These are phyloP conservation scores for Escovopsis sp. DNA, from an alignment of 2,329 filamentous ascomycete genomes.

Conservation along the genomic window DNA sequence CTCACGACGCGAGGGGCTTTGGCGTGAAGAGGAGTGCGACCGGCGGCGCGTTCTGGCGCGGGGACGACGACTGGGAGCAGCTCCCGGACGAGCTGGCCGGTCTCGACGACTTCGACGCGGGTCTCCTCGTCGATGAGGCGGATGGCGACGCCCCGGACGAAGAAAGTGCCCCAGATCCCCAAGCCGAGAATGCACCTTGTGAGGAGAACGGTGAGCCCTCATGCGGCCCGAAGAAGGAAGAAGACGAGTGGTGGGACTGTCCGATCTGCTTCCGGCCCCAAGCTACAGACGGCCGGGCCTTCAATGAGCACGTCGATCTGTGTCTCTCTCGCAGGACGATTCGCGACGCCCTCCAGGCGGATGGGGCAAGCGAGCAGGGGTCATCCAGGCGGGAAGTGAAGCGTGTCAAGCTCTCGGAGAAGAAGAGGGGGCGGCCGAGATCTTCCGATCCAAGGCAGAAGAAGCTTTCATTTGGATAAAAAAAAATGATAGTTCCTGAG, in stretches of 20 bases:
- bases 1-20: slow-evolving; percentile 5
- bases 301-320: slow-evolving; percentile 87
- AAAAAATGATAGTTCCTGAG: background rate
- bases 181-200: slow-evolving; percentile 4
- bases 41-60: slow-evolving; percentile 4
- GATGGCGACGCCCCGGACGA: slow-evolving; percentile 9
- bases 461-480: slow-evolving; percentile 37
- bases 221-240: slow-evolving; percentile 4
- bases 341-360: slow-evolving; percentile 58
- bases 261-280: slow-evolving; percentile 77
- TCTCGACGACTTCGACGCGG: background rate
- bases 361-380: slow-evolving; percentile 13
- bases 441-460: slow-evolving; percentile 32
- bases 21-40: slow-evolving; percentile 22
- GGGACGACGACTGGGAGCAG: slow-evolving; percentile 38
- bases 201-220: background rate
- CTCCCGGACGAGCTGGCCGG: slow-evolving; percentile 51
- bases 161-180: slow-evolving; percentile 34
- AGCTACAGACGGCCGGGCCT: slow-evolving; percentile 54
- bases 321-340: slow-evolving; percentile 82
- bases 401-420: slow-evolving; percentile 19
- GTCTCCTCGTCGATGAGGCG: background rate
- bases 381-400: slow-evolving; percentile 24
- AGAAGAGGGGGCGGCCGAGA: slow-evolving; percentile 24
- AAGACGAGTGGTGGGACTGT: slow-evolving; percentile 60